phyloP scores from a whole-genome alignment of 192 early-diverging fungal species.

The Gigaspora rosea region DNA sequence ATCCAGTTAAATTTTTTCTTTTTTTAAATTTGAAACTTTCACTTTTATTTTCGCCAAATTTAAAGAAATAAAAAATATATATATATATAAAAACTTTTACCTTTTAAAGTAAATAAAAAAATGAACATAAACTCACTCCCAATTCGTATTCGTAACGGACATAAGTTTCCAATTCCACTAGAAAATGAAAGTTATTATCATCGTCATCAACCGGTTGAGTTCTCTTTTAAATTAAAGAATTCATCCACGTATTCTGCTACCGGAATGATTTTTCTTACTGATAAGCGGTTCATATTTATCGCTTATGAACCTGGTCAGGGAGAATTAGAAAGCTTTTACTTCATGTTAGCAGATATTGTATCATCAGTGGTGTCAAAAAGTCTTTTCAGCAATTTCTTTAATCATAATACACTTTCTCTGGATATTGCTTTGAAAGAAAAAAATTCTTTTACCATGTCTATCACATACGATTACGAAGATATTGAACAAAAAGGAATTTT shows the following conservation, averaged over 20 bases:
- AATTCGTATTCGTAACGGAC: not conserved
- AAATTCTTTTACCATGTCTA: not conserved
- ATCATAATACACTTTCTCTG: not conserved
- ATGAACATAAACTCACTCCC: constrained; percentile 5
- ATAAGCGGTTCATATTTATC: constrained; percentile 18
- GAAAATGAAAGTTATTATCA: constrained; percentile 7
- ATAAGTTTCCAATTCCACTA: not conserved
- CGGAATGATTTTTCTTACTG: constrained; percentile 16
- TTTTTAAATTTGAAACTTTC: no score
- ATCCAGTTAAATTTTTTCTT: no score
- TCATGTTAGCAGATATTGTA: not conserved
- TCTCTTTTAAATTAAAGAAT: not conserved
- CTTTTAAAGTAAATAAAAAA: not conserved
- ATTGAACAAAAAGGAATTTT: constrained; percentile 4
- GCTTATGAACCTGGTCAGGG: not conserved
- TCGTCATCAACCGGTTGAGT: constrained; percentile 7
- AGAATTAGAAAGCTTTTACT: not conserved
- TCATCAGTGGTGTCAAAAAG: not conserved
- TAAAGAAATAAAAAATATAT: not conserved
- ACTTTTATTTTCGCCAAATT: not conserved
- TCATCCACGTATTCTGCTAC: not conserved
- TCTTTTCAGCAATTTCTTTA: not conserved
- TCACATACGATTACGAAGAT: not conserved
- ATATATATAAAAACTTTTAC: not conserved
- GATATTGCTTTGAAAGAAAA: not conserved